Conservation (phyloP, 2,329 filamentous ascomycete species). For the Paraphaeosphaeria minitans region DNA sequence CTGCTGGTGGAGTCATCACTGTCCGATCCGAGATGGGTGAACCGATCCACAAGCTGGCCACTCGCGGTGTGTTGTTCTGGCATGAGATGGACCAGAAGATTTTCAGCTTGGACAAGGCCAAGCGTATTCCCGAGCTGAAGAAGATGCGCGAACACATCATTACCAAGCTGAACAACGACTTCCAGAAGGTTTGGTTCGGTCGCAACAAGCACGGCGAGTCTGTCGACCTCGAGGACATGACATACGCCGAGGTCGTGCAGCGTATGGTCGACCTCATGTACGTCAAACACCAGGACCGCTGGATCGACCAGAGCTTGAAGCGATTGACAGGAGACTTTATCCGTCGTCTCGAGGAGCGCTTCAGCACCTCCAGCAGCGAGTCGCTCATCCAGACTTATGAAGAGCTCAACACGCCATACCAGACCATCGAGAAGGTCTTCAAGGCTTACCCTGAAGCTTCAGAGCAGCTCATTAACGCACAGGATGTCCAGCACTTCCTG, state of each 20-base stretch:
- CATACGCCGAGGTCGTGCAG: constrained; percentile 52
- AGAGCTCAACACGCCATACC: constrained; percentile 82
- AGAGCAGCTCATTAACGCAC: constrained; percentile 92
- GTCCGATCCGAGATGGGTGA: constrained; percentile 99
- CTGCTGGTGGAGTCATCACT: constrained; percentile 91
- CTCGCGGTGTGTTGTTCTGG: constrained; percentile 95
- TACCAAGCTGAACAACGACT: constrained; percentile 54
- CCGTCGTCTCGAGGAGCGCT: constrained; percentile 94
- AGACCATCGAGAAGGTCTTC: constrained; percentile 77
- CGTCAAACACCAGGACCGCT: constrained; percentile 51
- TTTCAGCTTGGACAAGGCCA: constrained; percentile 90
- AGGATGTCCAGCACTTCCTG: constrained; percentile 97
- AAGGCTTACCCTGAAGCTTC: constrained; percentile 84
- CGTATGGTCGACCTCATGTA: constrained; percentile 56
- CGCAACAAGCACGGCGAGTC: constrained; percentile 49
- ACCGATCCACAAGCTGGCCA: constrained; percentile 98
- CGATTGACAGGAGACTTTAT: constrained; percentile 93
- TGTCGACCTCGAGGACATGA: constrained; percentile 56
- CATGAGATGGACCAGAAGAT: constrained; percentile 99
- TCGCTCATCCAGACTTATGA: constrained; percentile 89
- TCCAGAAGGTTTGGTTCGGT: constrained; percentile 57
- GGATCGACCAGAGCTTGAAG: constrained; percentile 69
- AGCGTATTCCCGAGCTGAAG: constrained; percentile 50
- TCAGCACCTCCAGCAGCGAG: constrained; percentile 76
- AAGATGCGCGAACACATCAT: constrained; percentile 55